Conservation (phyloP, 345 rosid species). For the Euphorbia peplus region DNA sequence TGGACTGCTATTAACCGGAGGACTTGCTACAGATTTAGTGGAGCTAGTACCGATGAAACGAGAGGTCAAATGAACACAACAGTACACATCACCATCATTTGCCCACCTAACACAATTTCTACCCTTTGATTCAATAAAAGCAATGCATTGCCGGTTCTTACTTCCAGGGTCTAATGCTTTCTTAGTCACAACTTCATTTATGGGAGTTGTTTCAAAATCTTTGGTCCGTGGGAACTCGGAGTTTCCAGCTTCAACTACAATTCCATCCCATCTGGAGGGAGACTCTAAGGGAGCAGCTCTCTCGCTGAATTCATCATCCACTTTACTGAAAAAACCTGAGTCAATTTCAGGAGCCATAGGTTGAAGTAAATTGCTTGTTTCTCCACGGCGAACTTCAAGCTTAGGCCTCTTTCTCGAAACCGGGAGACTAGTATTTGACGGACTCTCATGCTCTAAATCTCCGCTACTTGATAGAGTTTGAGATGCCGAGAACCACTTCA, state of each 20-base stretch:
- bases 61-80: slow-evolving; percentile 97
- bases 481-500: slow-evolving; percentile 75
- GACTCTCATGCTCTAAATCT: slow-evolving; percentile 43
- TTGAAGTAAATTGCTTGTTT: slow-evolving; percentile 41
- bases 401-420: slow-evolving; percentile 73
- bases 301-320: slow-evolving; percentile 24
- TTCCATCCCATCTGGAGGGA: slow-evolving; percentile 61
- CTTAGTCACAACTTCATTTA: slow-evolving; percentile 35
- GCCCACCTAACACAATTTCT: slow-evolving; percentile 99
- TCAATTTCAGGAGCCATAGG: slow-evolving; percentile 47
- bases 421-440: slow-evolving; percentile 47
- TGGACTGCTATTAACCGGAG: slow-evolving; percentile 51
- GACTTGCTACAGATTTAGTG: slow-evolving; percentile 49
- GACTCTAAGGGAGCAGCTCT: slow-evolving; percentile 33
- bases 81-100: slow-evolving; percentile 92
- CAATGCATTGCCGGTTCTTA: slow-evolving; percentile 80
- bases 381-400: slow-evolving; percentile 94
- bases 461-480: slow-evolving; percentile 38
- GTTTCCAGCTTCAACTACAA: slow-evolving; percentile 59
- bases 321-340: slow-evolving; percentile 50
- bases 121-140: slow-evolving; percentile 90
- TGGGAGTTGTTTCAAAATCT: slow-evolving; percentile 35
- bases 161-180: slow-evolving; percentile 50
- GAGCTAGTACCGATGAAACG: slow-evolving; percentile 76
- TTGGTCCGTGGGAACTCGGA: slow-evolving; percentile 29